Evolutionary conservation across 2,329 filamentous ascomycete genomes (phyloP).

Genomic region (Xylaria sp.): DNA sequence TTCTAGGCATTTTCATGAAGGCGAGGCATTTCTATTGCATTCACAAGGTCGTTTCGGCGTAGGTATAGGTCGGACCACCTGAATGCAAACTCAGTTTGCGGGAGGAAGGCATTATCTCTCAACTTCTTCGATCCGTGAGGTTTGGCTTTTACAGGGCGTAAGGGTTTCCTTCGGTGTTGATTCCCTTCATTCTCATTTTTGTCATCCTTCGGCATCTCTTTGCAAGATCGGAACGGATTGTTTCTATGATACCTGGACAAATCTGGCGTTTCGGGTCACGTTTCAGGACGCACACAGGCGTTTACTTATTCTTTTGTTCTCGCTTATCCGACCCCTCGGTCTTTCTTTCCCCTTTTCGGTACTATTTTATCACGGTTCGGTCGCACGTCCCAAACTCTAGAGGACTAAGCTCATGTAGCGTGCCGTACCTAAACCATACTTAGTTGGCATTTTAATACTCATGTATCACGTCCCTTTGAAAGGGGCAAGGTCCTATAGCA

Average conservation of each 20-base stretch:
- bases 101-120: conserved; percentile 9
- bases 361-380: not conserved
- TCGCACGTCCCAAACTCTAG: not conserved
- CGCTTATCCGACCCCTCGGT: not conserved
- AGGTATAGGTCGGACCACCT: conserved; percentile 24
- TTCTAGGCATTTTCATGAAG: conserved; percentile 27
- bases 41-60: conserved; percentile 28
- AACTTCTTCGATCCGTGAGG: not conserved
- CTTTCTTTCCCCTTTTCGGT: not conserved
- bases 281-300: conserved; percentile 17
- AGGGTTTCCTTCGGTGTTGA: conserved; percentile 3
- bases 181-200: conserved; percentile 14
- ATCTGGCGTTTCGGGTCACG: conserved; percentile 32
- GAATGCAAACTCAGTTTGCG: conserved; percentile 16
- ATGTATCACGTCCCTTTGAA: conserved; percentile 24
- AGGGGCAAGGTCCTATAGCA: conserved; percentile 20
- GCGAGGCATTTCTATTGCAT: conserved; percentile 30
- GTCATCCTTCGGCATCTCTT: conserved; percentile 24
- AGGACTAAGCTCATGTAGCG: conserved; percentile 38
- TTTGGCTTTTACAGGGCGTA: conserved; percentile 11
- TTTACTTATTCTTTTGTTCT: conserved; percentile 14
- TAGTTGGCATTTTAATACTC: conserved; percentile 34
- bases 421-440: conserved; percentile 32
- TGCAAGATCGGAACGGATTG: conserved; percentile 27
- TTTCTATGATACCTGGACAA: conserved; percentile 39